Evolutionary conservation across 2,329 filamentous ascomycete genomes (phyloP), one percentile per base, ranked within the genome.

Genomic region (Macrophomina phaseolina): DNA sequence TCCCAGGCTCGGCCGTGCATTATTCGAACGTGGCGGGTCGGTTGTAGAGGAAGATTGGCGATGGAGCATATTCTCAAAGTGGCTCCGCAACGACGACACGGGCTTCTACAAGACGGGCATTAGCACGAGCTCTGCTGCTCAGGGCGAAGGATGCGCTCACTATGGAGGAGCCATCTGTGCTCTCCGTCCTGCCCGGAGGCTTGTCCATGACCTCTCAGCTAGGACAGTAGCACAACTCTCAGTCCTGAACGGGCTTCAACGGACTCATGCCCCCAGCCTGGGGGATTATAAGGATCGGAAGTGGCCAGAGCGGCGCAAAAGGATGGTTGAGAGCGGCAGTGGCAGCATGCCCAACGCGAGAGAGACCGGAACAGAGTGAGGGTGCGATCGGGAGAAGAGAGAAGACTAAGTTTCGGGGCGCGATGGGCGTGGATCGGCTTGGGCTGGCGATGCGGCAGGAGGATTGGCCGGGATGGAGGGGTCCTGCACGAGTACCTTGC

Each of bases 61-160:
- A 67, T 71, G 86, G 70, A 85, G 83, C 82, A 94, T 88, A 75
- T 90, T 92, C 82, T 95, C 92, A 77, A 94, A 95, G 73, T 91
- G 89, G 69, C 91, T 92, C 69, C 90, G 86, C 68, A 95, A 83
- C 62, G 91, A 94, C 62, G 92, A 95, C 61, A 95, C 91, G 32
- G 92, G 91, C 81, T 89, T 92, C 90, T 93, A 48, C 14, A 45
- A 30, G 32, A 2, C 34, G 18, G 3, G 61, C 16, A 69, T 76
- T 61, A 75, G 70, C 52, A 69, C 49, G 42, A 32, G 64, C 52
- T 67, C 45, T 58, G 36, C 40, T 18, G 28, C 12, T 7, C 36
- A 38, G 63, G 7, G 49, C 2, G 30, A 23, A 12, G n/a, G 18
- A 6, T n/a, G 32, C 38, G 78, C 88, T 78, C 79, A 91, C 90